Percentiles rank a stretch among this genome's conserved stretches.
phyloP scores from a whole-genome alignment of 306 rosid species.

The Glycine latifolia region DNA sequence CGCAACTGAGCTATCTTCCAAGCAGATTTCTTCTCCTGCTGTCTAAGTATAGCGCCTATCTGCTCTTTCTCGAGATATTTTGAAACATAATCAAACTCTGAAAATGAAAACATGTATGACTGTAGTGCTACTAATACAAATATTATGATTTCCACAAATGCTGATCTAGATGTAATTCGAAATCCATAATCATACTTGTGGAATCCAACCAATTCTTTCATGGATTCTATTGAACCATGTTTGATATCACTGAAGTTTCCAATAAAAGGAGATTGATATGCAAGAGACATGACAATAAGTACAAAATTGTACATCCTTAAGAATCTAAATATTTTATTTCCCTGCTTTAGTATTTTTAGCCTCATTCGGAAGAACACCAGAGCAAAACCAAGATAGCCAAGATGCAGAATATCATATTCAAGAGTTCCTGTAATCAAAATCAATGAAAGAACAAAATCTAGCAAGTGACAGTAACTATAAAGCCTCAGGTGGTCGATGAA shows the following conservation, averaged over 20 bases:
- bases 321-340: slow-evolving; percentile 77
- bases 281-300: slow-evolving; percentile 85
- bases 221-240: slow-evolving; percentile 65
- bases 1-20: slow-evolving; percentile 84
- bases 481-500: slow-evolving; percentile 86
- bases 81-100: slow-evolving; percentile 79
- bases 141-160: slow-evolving; percentile 89
- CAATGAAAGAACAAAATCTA: slow-evolving; percentile 87
- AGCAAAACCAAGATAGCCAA: slow-evolving; percentile 96
- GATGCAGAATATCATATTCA: slow-evolving; percentile 91
- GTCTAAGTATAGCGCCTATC: slow-evolving; percentile 83
- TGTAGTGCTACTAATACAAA: slow-evolving; percentile 86
- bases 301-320: slow-evolving; percentile 84
- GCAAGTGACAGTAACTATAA: slow-evolving; percentile 84
- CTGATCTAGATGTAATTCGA: slow-evolving; percentile 87
- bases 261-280: slow-evolving; percentile 91
- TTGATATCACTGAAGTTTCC: slow-evolving; percentile 66
- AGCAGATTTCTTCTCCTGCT: slow-evolving; percentile 89
- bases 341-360: slow-evolving; percentile 83
- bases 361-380: slow-evolving; percentile 84
- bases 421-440: slow-evolving; percentile 91
- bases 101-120: slow-evolving; percentile 82
- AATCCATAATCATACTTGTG: slow-evolving; percentile 90
- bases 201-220: slow-evolving; percentile 81
- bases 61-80: slow-evolving; percentile 92